Base-by-base conservation (phyloP, 1,139 yeast genomes). In the Blastobotrys elegans region DNA sequence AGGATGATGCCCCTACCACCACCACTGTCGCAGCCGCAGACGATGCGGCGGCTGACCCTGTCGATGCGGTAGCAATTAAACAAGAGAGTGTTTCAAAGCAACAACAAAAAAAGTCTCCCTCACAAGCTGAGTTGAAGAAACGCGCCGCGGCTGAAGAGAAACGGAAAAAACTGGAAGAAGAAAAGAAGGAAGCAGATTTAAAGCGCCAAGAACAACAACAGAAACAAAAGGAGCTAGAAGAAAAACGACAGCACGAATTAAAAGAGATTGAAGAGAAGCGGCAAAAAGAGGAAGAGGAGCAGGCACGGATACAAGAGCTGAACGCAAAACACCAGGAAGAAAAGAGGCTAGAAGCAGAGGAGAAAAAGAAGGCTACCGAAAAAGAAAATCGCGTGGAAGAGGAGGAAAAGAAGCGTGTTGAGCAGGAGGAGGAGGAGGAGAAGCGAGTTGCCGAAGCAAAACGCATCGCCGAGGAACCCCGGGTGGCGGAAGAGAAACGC, bases 381-480 rank as follows among this genome's bases (percentile, higher is more conserved):
- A 20, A 41, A 31, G 45, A 49, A 20, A 48, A 79, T 75, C 62
- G 89, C 27, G 31, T 40, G 31, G 14, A 32, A 40, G 35, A 43
- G 8, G 50, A 36, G 21, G 51, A 34, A 5, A 37, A 47, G 31
- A 47, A 44, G 44, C 42, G 47, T 27, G 16, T n/a, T n/a, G n/a
- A 30, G 35, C 20, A 21, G 17, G 40, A 34, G 31, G 43, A 39
- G 16, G 50, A 35, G 14, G 51, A 41, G 34, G 43, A 54, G 35
- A 50, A 51, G 40, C 49, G 43, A 11, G 45, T 43, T 22, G 49
- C 41, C 30, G 36, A 40, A 13, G 3, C 2, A 14, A 46, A 48
- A 30, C 48, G 52, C 40, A 32, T 85, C 82, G 33, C 49, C 83
- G 82, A 90, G 72, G 78, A 96, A 68, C 21, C 14, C 11, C 27